Evolutionary conservation across 495 filamentous ascomycete species (phyloP).

Genomic region (Neurospora africana): DNA sequence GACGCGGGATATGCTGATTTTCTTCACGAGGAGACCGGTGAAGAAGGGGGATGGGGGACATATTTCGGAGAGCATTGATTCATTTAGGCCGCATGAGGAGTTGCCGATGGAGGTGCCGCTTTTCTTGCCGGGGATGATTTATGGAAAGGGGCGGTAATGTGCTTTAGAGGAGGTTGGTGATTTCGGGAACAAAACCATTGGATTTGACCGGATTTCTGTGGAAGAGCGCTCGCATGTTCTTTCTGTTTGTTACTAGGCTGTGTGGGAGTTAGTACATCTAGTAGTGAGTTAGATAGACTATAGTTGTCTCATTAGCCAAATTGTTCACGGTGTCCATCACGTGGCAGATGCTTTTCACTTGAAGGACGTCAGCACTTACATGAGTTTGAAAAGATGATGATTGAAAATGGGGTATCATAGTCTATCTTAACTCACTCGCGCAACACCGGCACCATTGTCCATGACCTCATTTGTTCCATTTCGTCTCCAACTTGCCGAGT

Average conservation of each 20-base stretch:
- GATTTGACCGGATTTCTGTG: background rate
- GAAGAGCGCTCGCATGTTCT: background rate
- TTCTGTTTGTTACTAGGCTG: background rate
- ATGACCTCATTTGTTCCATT: conserved; percentile 18
- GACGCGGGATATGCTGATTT: background rate
- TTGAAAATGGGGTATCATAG: conserved; percentile 5
- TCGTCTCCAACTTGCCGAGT: conserved; percentile 37
- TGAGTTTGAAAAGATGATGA: background rate
- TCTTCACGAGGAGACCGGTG: background rate
- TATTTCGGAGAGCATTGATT: background rate
- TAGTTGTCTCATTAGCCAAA: background rate
- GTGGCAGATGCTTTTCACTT: background rate
- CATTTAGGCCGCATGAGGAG: background rate
- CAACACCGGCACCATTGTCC: background rate
- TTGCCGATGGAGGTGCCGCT: background rate
- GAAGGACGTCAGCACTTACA: background rate
- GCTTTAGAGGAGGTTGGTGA: background rate
- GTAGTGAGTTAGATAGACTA: background rate
- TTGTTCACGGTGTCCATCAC: background rate
- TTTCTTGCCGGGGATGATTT: background rate
- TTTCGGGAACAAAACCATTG: background rate
- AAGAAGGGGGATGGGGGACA: background rate
- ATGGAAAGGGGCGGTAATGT: background rate
- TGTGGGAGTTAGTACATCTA: background rate
- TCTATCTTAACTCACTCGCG: background rate